Conservation (phyloP, 352 stramenopile genomes). For the Pseudoperonospora humuli region DNA sequence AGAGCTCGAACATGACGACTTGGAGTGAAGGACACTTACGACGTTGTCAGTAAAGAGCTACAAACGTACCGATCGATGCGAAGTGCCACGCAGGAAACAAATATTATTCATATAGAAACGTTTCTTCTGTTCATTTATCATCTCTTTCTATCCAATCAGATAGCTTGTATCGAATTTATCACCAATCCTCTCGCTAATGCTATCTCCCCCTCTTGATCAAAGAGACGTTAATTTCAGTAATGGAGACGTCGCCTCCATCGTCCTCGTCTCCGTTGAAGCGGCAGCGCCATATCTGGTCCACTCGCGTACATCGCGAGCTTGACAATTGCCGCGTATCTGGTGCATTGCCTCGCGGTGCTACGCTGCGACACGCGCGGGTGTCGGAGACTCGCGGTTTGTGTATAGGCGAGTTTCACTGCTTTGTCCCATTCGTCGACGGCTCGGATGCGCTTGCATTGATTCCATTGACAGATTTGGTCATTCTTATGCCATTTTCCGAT, state of each 20-base stretch:
- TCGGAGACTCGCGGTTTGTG: conserved; percentile 42
- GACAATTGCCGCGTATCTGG: conserved; percentile 44
- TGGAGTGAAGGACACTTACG: too few species aligned
- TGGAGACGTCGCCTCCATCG: conserved; percentile 13
- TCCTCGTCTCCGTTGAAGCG: conserved; percentile 20
- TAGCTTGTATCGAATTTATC: background rate
- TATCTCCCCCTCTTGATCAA: conserved; percentile 5
- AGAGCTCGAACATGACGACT: too few species aligned
- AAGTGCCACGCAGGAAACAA: too few species aligned
- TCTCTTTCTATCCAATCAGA: conserved; percentile 9
- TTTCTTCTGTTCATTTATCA: too few species aligned
- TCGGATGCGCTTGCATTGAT: conserved; percentile 61
- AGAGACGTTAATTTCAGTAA: conserved; percentile 1
- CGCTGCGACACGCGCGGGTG: conserved; percentile 36
- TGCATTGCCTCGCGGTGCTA: conserved; percentile 33
- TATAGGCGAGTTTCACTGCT: conserved; percentile 59
- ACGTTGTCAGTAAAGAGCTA: too few species aligned
- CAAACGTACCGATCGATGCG: too few species aligned
- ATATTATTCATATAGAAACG: background rate
- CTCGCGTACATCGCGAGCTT: conserved; percentile 57
- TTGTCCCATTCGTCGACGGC: conserved; percentile 63
- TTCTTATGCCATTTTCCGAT: conserved; percentile 52
- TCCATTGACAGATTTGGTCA: conserved; percentile 42
- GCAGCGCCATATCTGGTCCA: conserved; percentile 69
- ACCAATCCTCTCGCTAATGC: conserved; percentile 10